A percentile compares a stretch with the other conserved stretches of the same genome.
Conservation (phyloP, 371 early-diverging fungal species). For the Sporodiniella umbellata region DNA sequence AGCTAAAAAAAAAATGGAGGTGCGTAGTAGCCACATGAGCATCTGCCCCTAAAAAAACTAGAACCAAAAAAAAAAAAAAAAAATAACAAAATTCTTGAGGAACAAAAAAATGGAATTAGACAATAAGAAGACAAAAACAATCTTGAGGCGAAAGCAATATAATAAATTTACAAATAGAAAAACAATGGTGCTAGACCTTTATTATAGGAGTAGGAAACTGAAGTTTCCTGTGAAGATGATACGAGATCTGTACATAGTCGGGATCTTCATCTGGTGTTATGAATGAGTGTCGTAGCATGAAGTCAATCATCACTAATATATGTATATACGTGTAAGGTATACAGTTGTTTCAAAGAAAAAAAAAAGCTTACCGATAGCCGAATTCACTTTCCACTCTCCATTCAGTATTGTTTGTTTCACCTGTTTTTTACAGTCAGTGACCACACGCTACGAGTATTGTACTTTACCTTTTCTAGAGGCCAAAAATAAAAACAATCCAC, state of each 20-base stretch:
- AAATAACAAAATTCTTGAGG: too few species aligned
- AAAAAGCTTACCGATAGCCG: constrained; percentile 53
- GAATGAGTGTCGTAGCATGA: constrained; percentile 75
- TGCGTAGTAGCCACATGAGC: too few species aligned
- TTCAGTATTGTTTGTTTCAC: constrained; percentile 50
- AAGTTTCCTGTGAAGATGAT: constrained; percentile 61
- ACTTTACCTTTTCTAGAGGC: constrained; percentile 62
- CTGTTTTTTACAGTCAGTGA: constrained; percentile 34
- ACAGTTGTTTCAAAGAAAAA: neutral
- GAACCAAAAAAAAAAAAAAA: too few species aligned
- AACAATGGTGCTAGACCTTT: neutral
- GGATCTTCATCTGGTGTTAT: constrained; percentile 81
- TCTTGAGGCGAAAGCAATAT: too few species aligned
- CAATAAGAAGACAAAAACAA: too few species aligned
- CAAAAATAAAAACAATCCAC: constrained; percentile 81
- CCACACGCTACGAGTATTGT: too few species aligned
- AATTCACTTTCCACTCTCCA: constrained; percentile 87
- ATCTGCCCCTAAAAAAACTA: too few species aligned
- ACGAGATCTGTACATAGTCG: constrained; percentile 67
- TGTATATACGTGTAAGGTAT: neutral
- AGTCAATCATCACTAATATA: constrained; percentile 71
- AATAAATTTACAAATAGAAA: too few species aligned
- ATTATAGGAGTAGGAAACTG: constrained; percentile 66
- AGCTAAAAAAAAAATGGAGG: too few species aligned
- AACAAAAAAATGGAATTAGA: too few species aligned